A percentile compares a stretch with the other conserved stretches of the same genome.
These are phyloP conservation scores for Nakazawaea laoshanensis DNA, from an alignment of 805 yeast genomes.

Conservation along the genomic window DNA sequence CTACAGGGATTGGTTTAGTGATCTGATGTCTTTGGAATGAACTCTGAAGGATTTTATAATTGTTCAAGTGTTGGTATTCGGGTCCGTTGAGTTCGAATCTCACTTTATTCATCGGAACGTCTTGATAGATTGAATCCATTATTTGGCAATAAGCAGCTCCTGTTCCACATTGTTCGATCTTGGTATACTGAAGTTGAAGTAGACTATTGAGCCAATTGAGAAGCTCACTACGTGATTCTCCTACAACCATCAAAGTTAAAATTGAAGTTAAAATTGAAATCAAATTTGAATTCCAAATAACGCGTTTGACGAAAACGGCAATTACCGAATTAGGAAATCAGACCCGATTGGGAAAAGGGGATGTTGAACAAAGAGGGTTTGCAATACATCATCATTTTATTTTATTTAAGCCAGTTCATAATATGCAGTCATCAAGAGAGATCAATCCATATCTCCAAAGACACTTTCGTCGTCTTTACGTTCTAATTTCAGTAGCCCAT, in stretches of 20 bases:
- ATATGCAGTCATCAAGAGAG: no score
- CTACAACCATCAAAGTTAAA: slow-evolving; percentile 27
- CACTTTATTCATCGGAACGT: slow-evolving; percentile 74
- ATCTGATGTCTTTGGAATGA: slow-evolving; percentile 67
- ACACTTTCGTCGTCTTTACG: slow-evolving; percentile 14
- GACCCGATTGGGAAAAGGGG: not conserved
- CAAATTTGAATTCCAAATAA: no score
- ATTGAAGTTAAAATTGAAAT: no score
- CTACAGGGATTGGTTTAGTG: slow-evolving; percentile 72
- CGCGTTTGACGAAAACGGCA: not conserved
- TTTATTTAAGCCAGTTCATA: no score
- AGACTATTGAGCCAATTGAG: slow-evolving; percentile 78
- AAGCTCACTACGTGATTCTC: slow-evolving; percentile 79
- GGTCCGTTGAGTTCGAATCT: slow-evolving; percentile 52
- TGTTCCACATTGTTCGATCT: slow-evolving; percentile 89
- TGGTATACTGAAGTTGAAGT: slow-evolving; percentile 54
- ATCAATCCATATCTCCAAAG: slow-evolving; percentile 28
- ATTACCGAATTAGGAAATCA: not conserved
- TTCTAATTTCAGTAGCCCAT: not conserved
- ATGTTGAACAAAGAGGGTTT: not conserved
- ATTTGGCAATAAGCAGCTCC: slow-evolving; percentile 96
- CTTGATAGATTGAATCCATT: slow-evolving; percentile 76
- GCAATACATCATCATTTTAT: no score
- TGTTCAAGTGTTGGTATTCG: slow-evolving; percentile 71
- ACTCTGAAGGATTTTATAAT: slow-evolving; percentile 80